Base-by-base conservation (phyloP, 257 asterid genomes). In the Ballota nigra region DNA sequence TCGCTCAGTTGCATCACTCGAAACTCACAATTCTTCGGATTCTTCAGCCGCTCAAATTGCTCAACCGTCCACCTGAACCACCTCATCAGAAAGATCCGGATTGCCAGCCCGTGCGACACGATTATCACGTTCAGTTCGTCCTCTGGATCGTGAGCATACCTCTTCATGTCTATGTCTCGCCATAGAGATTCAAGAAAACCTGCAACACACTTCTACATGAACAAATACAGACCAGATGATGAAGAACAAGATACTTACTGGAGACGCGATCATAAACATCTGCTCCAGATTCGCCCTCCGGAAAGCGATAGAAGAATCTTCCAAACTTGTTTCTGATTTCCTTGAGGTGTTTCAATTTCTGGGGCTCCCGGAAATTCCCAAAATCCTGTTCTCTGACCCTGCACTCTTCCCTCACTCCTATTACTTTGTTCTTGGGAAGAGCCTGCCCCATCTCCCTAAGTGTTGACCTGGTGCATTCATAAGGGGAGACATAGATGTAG, bases 281-380 rank as follows among this genome's bases (percentile, higher is more conserved):
- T n/a, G 96, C 91, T 0, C 89, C 95, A 0, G 96, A 89, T 72
- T 89, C 96, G 1, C 96, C 96, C 61, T 89, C 91, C 0, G 96
- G 96, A 40, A 89, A 89, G 3, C 96, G 86, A 72, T 80, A 89
- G 69, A 84, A 87, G 63, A 89, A 89, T 55, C 92, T 81, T n/a
- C 96, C 95, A 69, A 86, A 90, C 69, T 68, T 81, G 76, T 84
- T 84, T 34, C 90, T 73, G 4, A 83, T 82, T 65, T 89, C 86
- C 77, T 86, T 89, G 73, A 89, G 77, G 38, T 29, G 75, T 72
- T 82, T 83, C 89, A 89, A 82, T 38, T 86, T 73, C 40, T 86
- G 84, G 4, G 88, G 76, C 4, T 81, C 90, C 63, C 85, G 90
- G 79, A 88, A 88, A 60, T 88, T 86, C 38, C 96, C 96, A 33